Conservation (phyloP, 352 stramenopile genomes). For the Globisporangium mamillatum region DNA sequence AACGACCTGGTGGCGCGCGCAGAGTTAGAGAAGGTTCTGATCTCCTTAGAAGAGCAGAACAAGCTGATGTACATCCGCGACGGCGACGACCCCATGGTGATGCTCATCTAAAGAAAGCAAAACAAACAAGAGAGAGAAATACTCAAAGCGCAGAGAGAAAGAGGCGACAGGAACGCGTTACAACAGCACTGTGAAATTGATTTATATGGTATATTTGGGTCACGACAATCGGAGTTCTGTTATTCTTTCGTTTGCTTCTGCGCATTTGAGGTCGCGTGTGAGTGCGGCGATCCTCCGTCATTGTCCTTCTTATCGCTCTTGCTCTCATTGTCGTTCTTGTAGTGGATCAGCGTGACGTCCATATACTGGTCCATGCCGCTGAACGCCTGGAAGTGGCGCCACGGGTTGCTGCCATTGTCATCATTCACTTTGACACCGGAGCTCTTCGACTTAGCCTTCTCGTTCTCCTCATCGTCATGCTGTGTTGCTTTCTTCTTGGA, state of each 20-base stretch:
- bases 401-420: constrained; percentile 23
- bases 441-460: neutral
- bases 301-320: too few relatives aligned
- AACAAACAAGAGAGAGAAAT: neutral
- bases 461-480: neutral
- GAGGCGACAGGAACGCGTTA: neutral
- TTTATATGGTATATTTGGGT: constrained; percentile 20
- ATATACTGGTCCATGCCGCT: constrained; percentile 69
- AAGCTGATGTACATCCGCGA: constrained; percentile 90
- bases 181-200: constrained; percentile 14
- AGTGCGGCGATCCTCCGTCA: neutral
- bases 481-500: neutral
- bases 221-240: neutral
- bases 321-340: constrained; percentile 32
- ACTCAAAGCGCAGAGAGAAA: constrained; percentile 7
- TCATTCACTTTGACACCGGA: neutral
- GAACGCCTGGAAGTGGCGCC: constrained; percentile 66
- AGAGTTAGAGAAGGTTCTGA: constrained; percentile 71
- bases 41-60: constrained; percentile 83
- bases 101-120: constrained; percentile 74
- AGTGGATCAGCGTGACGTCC: constrained; percentile 62
- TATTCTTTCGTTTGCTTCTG: neutral
- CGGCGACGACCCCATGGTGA: constrained; percentile 73
- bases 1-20: constrained; percentile 31
- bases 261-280: neutral